Evolutionary conservation across 305 asterid species (phyloP), one percentile per base, ranked within the genome.

Genomic region (Fraxinus latifolia): DNA sequence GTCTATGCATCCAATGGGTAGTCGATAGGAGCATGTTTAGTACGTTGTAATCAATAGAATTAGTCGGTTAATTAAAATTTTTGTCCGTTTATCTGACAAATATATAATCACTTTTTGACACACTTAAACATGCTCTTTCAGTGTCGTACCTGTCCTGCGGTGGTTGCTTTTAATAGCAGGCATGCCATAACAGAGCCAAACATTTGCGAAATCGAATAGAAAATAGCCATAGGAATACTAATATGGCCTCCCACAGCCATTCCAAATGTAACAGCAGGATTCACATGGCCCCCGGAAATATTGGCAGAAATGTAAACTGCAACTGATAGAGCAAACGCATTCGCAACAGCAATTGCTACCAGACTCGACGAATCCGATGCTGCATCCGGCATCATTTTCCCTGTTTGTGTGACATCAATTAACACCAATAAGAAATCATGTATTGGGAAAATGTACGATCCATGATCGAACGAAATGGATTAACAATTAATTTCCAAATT

Each of bases 221-320:
- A 80, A 9, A 89, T 29, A 6, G 90, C 78, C 86, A 79, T 79
- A 0, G 89, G 82, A 39, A 89, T 44, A 62, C 80, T 89, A 23
- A 89, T 78, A 39, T 86, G 91, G 39, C 91, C 89, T 19, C 90
- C 89, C 3, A 89, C 82, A 0, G 89, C 89, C 91, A 84, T 85
- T 8, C 84, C 90, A 23, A 89, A 85, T 1, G 91, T 89, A 62
- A 89, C 88, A 5, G 89, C 90, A 12, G 89, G 91, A 70, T 85
- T 89, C 25, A 85, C 88, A 39, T 89, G 90, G 21, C 90, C 90
- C 0, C 90, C 90, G 0, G 89, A 89, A 55, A 85, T 68, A 78
- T 83, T 82, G 19, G 81, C 71, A 11, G 90, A 72, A 62, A 85
- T 39, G 65, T 83, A 89, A 7, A 89, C 90, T 0, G 88, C 88